Evolutionary conservation across 331 rosid species (phyloP), one percentile per base, ranked within the genome.

Genomic region (Prunus yedoensis): DNA sequence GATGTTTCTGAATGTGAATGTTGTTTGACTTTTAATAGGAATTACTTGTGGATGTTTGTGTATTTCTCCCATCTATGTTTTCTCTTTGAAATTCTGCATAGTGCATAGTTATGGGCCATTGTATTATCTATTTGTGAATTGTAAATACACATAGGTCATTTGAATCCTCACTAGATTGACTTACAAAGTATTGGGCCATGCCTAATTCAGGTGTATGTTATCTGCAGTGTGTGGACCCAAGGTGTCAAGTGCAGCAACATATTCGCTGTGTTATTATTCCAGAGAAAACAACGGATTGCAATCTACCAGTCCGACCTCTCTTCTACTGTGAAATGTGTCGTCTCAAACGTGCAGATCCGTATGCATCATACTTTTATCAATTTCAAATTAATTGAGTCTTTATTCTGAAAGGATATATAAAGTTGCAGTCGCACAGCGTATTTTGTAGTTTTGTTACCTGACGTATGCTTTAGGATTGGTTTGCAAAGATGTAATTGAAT

Each of bases 341-440:
- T 71, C 94, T 95, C 51, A 86, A 64, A 74, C 96, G 98, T 3
- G 93, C 97, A 83, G 99, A 95, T 70, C 99, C 99, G 99, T 92
- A 89, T 61, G 99, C 79, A 59, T 83, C 50, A 1, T 62, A 49
- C 35, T 18, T 61, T 47, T 62, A 21, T 4, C 51, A 43, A 27
- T 71, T 71, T 71, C 15, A 46, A n/a, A 45, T 59, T 58, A 60
- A 1, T n/a, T 10, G 77, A 23, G 57, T 25, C 41, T 57, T 56
- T 15, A 38, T 28, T 71, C 13, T 28, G 20, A 57, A 58, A 58
- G 16, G 28, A 46, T 25, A 12, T 27, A 25, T 45, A 18, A 66
- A 71, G 28, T 45, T 59, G 3, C 68, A 59, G 17, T 23, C 10
- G 50, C 4, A n/a, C 10, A 35, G 32, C 30, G 4, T 41, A 10